phyloP scores from a whole-genome alignment of 1,284 basidiomycete species.

The Cutaneotrichosporon sp. region DNA sequence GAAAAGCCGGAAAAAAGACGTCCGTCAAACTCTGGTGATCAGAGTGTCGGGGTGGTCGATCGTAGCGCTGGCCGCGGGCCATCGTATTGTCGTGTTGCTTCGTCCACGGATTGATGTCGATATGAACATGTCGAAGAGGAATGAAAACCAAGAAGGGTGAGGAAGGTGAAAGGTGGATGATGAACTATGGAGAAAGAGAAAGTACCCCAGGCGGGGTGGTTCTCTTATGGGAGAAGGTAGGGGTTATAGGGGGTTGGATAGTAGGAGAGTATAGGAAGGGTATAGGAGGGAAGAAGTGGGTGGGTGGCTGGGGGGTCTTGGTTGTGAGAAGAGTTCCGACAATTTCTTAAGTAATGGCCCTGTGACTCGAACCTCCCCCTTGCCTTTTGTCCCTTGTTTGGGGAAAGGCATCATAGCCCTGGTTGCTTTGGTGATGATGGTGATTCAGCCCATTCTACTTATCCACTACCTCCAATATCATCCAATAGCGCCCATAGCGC shows the following conservation, averaged over 20 bases:
- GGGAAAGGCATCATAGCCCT: background rate
- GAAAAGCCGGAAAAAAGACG: background rate
- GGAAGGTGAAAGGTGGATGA: background rate
- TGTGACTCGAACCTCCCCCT: background rate
- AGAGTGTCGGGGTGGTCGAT: conserved; percentile 4
- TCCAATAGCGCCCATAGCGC: too few relatives aligned
- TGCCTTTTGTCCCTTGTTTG: background rate
- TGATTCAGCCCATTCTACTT: too few relatives aligned
- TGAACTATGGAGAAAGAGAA: background rate
- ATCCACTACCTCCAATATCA: too few relatives aligned
- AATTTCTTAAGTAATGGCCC: background rate
- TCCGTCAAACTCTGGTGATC: conserved; percentile 1
- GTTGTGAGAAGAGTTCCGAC: background rate
- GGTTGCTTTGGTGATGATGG: background rate
- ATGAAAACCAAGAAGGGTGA: background rate
- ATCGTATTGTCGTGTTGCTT: conserved; percentile 6
- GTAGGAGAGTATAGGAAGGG: background rate
- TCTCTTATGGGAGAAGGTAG: background rate
- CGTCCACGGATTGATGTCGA: conserved; percentile 4
- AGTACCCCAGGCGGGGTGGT: background rate
- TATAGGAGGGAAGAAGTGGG: background rate
- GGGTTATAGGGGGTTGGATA: background rate
- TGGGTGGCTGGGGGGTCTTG: background rate
- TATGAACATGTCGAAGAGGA: background rate
- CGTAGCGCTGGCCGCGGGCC: background rate